Percentiles rank a stretch among this genome's conserved stretches.
phyloP scores from a whole-genome alignment of 345 rosid species.

The Luvunga scandens region DNA sequence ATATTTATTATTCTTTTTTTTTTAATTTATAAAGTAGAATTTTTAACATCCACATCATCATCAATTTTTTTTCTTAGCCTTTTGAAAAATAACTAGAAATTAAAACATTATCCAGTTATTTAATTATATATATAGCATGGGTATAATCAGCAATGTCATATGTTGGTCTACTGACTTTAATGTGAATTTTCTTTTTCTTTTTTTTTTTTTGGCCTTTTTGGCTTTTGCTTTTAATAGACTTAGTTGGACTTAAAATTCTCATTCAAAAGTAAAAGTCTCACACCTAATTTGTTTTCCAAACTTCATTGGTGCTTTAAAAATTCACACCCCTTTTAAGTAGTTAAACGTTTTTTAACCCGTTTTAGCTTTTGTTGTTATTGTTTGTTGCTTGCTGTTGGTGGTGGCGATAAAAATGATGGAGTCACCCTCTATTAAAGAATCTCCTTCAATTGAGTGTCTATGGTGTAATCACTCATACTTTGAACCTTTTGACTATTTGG shows the following conservation, averaged over 20 bases:
- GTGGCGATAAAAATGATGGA: not conserved
- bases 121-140: not conserved
- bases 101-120: not conserved
- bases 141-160: not conserved
- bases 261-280: not conserved
- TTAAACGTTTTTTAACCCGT: not conserved
- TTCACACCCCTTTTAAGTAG: not conserved
- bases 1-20: not conserved
- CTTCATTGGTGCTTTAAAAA: not conserved
- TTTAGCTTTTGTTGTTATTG: not conserved
- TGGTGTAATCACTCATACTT: too few species aligned
- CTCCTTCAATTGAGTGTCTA: not conserved
- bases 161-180: not conserved
- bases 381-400: not conserved
- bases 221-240: not conserved
- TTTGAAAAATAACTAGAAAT: not conserved
- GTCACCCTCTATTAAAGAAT: not conserved
- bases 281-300: not conserved
- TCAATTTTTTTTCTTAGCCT: not conserved
- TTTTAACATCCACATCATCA: conserved; percentile 3
- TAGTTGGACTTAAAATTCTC: not conserved
- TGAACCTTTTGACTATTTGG: too few species aligned
- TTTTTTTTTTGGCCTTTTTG: not conserved
- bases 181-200: not conserved
- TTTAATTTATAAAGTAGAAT: not conserved